Evolutionary conservation across 2,329 filamentous ascomycete genomes (phyloP), one percentile per base, ranked within the genome.

Genomic region (Chaetomium sp.): DNA sequence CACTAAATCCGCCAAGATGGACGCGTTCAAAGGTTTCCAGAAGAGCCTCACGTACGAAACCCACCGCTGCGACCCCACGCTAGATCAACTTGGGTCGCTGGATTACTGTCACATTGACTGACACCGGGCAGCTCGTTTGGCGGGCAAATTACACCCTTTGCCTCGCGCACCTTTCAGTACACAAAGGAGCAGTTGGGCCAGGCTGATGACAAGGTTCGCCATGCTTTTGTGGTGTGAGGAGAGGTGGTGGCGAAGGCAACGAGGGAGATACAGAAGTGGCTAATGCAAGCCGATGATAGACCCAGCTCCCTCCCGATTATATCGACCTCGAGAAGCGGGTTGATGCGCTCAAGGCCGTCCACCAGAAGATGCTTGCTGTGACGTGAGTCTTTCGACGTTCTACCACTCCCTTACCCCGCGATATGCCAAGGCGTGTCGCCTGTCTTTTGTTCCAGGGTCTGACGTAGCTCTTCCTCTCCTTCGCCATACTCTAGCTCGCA

Each of bases 301-400:
- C 94, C 61, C 88, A 97, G 76, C 89, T 99, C 44, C 94, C 94
- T 46, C 87, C 91, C 65, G 94, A 97, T 75, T 99, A 99, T 75
- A 89, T 96, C 70, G 91, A 97, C 74, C 87, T 99, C 60, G 94
- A 99, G 83, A 96, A 96, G 82, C 87, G 92, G 64, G 91, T 97
- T 68, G 94, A 99, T 83, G 94, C 94, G 57, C 79, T 99, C 70
- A 97, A 96, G 80, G 85, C 88, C 70, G 94, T 95, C 58, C 94
- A 99, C 74, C 90, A 95, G 77, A 96, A 95, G 79, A 89, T 99
- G 79, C 85, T 99, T 61, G 85, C 90, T 65, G 94, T 97, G 70
- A 99, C 94, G 89, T 95, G 78, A 75, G 88, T 82, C 8, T 8
- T 42, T 42, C 19, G 10, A 42, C 40, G 6, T 14, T 42, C 6